phyloP scores from a whole-genome alignment of 2,329 filamentous ascomycete species.

The Lanzia echinophila region DNA sequence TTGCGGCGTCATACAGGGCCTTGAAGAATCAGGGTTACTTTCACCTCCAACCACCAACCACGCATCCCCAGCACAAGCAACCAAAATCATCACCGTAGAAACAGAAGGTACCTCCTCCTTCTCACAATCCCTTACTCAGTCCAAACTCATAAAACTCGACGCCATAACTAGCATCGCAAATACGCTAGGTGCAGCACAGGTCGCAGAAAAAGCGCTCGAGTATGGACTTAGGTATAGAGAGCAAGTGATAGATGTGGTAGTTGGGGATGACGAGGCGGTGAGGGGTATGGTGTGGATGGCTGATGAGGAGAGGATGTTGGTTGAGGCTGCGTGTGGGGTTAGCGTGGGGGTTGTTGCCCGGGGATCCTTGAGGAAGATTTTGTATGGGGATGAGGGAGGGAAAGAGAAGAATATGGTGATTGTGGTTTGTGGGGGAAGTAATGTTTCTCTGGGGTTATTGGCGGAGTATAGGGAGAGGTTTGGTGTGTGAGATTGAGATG shows the following conservation, averaged over 20 bases:
- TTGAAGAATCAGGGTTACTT: constrained; percentile 13
- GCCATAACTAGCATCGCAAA: constrained; percentile 71
- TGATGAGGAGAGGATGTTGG: constrained; percentile 73
- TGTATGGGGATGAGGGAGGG: constrained; percentile 76
- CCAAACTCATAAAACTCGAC: constrained; percentile 54
- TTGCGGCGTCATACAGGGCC: constrained; percentile 65
- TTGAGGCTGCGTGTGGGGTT: constrained; percentile 82
- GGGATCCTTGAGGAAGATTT: constrained; percentile 32
- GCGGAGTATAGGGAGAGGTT: constrained; percentile 25
- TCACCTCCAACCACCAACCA: background rate
- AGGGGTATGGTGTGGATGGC: constrained; percentile 69
- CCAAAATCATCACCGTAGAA: constrained; percentile 64
- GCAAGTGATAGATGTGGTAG: constrained; percentile 52
- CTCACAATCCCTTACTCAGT: constrained; percentile 50
- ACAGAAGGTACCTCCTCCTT: constrained; percentile 69
- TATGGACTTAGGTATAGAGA: constrained; percentile 43
- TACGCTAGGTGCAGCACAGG: constrained; percentile 65
- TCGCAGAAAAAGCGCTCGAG: constrained; percentile 61
- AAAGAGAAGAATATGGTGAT: constrained; percentile 71
- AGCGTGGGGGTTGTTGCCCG: constrained; percentile 58
- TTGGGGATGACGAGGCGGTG: constrained; percentile 72
- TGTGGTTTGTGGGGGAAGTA: constrained; percentile 75
- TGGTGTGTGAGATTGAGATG: background rate
- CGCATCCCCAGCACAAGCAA: background rate
- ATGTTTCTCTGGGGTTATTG: constrained; percentile 56